Conservation (phyloP, 2,329 filamentous ascomycete species). For the Fusarium verrucosum region DNA sequence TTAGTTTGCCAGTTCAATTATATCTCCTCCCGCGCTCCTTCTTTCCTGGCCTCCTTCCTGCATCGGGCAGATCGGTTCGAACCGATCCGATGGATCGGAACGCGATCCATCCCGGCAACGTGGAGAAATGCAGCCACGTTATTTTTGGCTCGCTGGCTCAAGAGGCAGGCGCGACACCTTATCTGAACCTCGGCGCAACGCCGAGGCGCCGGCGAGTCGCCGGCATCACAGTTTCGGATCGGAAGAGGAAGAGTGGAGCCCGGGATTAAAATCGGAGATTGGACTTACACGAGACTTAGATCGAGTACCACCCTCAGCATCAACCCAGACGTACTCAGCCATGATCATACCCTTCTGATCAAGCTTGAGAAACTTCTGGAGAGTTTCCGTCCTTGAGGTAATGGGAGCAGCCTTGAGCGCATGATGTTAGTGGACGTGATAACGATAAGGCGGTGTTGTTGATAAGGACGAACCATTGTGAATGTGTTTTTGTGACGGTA, state of each 20-base stretch:
- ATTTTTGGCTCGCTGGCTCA: constrained; percentile 20
- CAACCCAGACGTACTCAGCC: constrained; percentile 98
- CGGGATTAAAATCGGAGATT: constrained; percentile 9
- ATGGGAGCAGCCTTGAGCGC: constrained; percentile 25
- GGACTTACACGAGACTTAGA: constrained; percentile 93
- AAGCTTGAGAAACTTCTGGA: constrained; percentile 90
- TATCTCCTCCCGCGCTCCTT: background rate
- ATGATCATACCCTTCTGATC: constrained; percentile 89
- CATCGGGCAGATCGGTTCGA: constrained; percentile 7
- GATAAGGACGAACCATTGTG: constrained; percentile 37
- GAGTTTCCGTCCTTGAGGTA: constrained; percentile 51
- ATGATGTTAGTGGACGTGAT: constrained; percentile 28
- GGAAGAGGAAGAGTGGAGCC: background rate
- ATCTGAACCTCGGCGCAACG: constrained; percentile 11
- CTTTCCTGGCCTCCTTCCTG: background rate
- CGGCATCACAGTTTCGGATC: constrained; percentile 6
- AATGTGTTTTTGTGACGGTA: constrained; percentile 11
- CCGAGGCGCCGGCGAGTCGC: constrained; percentile 8
- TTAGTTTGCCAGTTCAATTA: background rate
- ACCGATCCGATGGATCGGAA: constrained; percentile 6
- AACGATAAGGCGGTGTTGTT: constrained; percentile 12
- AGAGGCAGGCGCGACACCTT: constrained; percentile 14
- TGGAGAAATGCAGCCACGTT: background rate
- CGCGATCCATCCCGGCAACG: constrained; percentile 7
- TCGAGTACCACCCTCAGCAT: constrained; percentile 81